These are phyloP conservation scores for Exidia glandulosa DNA, from an alignment of 768 basidiomycete genomes.

Conservation along the genomic window DNA sequence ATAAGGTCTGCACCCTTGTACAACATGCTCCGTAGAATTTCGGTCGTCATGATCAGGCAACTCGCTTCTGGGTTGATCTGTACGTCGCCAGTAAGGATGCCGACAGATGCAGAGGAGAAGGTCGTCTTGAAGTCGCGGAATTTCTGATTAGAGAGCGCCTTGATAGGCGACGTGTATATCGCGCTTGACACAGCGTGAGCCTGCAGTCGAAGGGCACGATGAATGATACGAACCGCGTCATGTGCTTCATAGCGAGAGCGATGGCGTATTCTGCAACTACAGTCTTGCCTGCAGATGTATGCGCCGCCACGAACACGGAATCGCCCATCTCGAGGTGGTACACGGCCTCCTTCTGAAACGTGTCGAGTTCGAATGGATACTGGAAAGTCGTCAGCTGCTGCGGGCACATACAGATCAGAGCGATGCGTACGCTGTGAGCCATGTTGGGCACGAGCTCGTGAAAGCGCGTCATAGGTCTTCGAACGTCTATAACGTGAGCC, in stretches of 20 bases:
- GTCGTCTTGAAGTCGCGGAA: constrained; percentile 98
- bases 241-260: constrained; percentile 90
- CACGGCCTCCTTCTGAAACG: constrained; percentile 97
- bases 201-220: neutral
- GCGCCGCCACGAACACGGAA: constrained; percentile 98
- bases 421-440: constrained; percentile 68
- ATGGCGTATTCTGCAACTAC: constrained; percentile 99
- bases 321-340: constrained; percentile 96
- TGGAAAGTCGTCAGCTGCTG: constrained; percentile 17
- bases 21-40: constrained; percentile 95
- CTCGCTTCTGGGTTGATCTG: constrained; percentile 92
- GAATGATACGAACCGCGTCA: constrained; percentile 67
- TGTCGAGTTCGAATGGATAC: constrained; percentile 99
- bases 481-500: constrained; percentile 95
- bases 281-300: constrained; percentile 98
- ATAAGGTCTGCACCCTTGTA: constrained; percentile 99
- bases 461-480: constrained; percentile 81
- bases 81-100: constrained; percentile 96
- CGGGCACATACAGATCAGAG: too few relatives aligned
- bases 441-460: constrained; percentile 89
- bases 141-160: constrained; percentile 97
- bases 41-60: constrained; percentile 96
- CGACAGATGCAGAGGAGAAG: constrained; percentile 82
- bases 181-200: constrained; percentile 40
- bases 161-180: constrained; percentile 98